Evolutionary conservation across 2,329 filamentous ascomycete species (phyloP).

Genomic region (Trichophyton equinum): DNA sequence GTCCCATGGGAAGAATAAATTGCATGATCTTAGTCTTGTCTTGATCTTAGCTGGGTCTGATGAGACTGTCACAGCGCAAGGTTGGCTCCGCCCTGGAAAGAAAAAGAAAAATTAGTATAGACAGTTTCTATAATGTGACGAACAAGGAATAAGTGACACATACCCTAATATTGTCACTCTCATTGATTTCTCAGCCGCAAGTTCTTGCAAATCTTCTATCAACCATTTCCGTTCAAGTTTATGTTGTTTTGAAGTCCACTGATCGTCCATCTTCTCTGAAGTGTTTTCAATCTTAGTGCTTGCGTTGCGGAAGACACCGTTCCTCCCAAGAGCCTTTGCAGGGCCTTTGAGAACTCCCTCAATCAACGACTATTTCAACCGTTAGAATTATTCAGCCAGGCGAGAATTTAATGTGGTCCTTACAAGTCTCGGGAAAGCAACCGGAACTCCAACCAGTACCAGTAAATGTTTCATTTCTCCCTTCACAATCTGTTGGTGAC

Average conservation of each 20-base stretch:
- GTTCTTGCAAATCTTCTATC: constrained; percentile 80
- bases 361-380: constrained; percentile 45
- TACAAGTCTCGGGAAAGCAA: constrained; percentile 66
- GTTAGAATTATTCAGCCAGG: constrained; percentile 24
- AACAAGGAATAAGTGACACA: background rate
- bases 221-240: constrained; percentile 79
- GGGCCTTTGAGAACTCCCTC: constrained; percentile 69
- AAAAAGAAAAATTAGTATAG: background rate
- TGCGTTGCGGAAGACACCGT: constrained; percentile 64
- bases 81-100: constrained; percentile 71
- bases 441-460: constrained; percentile 71
- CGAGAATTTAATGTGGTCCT: constrained; percentile 26
- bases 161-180: constrained; percentile 77
- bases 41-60: too few species aligned
- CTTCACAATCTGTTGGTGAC: constrained; percentile 67
- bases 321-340: constrained; percentile 73
- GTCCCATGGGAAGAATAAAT: too few species aligned
- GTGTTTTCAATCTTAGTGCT: constrained; percentile 85
- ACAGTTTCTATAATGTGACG: background rate
- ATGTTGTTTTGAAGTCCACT: constrained; percentile 94
- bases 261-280: constrained; percentile 85
- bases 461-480: constrained; percentile 83
- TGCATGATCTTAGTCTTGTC: too few species aligned
- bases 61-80: constrained; percentile 83
- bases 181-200: constrained; percentile 84